Evolutionary conservation across 345 rosid species (phyloP).

Genomic region (Aegle marmelos): DNA sequence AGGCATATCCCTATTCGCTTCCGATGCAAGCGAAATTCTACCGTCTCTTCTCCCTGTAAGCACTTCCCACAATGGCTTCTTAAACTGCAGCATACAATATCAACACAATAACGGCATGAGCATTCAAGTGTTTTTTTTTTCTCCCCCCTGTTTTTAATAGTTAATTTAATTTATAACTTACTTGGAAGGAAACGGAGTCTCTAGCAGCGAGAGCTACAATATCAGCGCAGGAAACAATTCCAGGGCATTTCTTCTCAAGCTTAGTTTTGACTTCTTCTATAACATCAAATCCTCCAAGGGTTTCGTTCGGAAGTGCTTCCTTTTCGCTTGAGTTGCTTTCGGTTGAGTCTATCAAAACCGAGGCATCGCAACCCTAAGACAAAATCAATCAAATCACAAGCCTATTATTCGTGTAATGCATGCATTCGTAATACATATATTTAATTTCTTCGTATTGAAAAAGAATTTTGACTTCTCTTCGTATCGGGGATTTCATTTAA

Average conservation of each 20-base stretch:
- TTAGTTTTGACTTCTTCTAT: slow-evolving; percentile 39
- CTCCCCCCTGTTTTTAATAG: background rate
- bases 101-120: background rate
- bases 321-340: slow-evolving; percentile 34
- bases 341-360: slow-evolving; percentile 32
- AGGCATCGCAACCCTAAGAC: slow-evolving; percentile 44
- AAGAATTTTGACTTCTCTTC: background rate
- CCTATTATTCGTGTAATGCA: background rate
- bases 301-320: slow-evolving; percentile 29
- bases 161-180: slow-evolving; percentile 1
- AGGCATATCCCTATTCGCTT: slow-evolving; percentile 28
- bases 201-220: slow-evolving; percentile 43
- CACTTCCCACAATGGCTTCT: slow-evolving; percentile 39
- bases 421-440: background rate
- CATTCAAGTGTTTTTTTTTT: too few relatives aligned
- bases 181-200: slow-evolving; percentile 37
- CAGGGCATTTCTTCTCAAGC: slow-evolving; percentile 42
- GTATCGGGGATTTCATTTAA: background rate
- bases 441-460: background rate
- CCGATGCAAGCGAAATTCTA: slow-evolving; percentile 23
- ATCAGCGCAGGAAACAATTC: slow-evolving; percentile 49
- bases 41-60: slow-evolving; percentile 51
- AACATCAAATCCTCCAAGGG: slow-evolving; percentile 32
- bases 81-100: slow-evolving; percentile 19
- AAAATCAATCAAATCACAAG: slow-evolving; percentile 27